A percentile compares a stretch with the other conserved stretches of the same genome.
Conservation (phyloP, 768 basidiomycete genomes). For the Podaxis sp. region DNA sequence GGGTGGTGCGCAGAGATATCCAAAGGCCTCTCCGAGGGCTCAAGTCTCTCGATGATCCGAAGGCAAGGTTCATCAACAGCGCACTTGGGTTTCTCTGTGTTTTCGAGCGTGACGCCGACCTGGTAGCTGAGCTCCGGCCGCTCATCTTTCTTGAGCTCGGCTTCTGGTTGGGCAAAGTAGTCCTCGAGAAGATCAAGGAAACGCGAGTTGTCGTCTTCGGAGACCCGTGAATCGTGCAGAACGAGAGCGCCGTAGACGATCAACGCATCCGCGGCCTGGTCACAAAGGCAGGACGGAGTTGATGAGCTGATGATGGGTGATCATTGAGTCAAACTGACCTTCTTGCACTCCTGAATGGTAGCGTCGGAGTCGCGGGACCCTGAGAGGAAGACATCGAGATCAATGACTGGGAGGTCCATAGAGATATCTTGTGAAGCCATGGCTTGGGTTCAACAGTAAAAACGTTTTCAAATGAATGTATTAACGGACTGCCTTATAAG, state of each 20-base stretch:
- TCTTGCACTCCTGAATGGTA: constrained; percentile 62
- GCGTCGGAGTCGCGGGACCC: constrained; percentile 42
- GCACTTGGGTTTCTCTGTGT: constrained; percentile 91
- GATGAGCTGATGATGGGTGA: constrained; percentile 5
- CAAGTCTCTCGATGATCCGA: constrained; percentile 72
- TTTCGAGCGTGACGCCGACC: constrained; percentile 93
- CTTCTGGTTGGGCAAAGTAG: constrained; percentile 79
- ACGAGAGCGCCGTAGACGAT: constrained; percentile 86
- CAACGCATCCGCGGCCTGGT: constrained; percentile 77
- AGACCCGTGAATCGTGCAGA: constrained; percentile 81
- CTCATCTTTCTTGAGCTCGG: constrained; percentile 70
- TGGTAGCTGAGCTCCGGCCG: constrained; percentile 88
- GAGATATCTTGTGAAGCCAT: constrained; percentile 39
- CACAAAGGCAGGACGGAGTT: background rate
- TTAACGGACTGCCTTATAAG: background rate
- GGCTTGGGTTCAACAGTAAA: background rate
- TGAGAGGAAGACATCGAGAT: constrained; percentile 71
- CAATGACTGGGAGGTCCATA: constrained; percentile 68
- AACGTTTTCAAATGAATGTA: background rate
- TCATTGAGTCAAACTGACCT: constrained; percentile 38
- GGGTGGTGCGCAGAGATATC: constrained; percentile 79
- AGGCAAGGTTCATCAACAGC: constrained; percentile 83
- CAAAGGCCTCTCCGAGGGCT: constrained; percentile 78
- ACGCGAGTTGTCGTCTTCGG: constrained; percentile 73
- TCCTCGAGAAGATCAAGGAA: constrained; percentile 93